phyloP scores from a whole-genome alignment of 2,329 filamentous ascomycete species.

The Phyllosticta citribraziliensis region DNA sequence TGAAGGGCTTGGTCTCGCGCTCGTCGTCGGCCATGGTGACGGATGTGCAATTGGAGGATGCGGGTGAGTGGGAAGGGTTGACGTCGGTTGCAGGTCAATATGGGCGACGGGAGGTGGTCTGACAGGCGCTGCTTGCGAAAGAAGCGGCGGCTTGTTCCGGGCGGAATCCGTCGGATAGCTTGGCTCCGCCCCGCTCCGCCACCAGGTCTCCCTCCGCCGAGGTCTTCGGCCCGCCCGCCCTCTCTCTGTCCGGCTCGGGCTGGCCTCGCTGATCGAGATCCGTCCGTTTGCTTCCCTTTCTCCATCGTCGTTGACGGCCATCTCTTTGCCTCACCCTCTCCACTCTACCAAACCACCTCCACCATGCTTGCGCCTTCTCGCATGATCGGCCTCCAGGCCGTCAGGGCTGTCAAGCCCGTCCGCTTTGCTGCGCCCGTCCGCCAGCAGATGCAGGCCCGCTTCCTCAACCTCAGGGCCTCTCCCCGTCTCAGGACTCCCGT shows the following conservation, averaged over 20 bases:
- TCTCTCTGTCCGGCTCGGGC: conserved; percentile 11
- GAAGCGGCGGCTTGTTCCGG: conserved; percentile 7
- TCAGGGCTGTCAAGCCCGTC: conserved; percentile 9
- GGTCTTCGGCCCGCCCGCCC: conserved; percentile 22
- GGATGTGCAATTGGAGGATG: conserved; percentile 26
- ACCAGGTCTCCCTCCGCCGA: conserved; percentile 4
- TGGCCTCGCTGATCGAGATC: not conserved
- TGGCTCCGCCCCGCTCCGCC: not conserved
- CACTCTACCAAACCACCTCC: conserved; percentile 18
- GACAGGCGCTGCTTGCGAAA: conserved; percentile 4
- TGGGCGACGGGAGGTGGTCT: conserved; percentile 6
- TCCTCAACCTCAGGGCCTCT: conserved; percentile 35
- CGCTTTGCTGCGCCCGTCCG: conserved; percentile 7
- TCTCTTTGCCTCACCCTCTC: conserved; percentile 17
- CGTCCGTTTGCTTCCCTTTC: not conserved
- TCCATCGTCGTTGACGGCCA: not conserved
- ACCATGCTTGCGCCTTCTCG: conserved; percentile 30
- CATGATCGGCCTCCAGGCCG: conserved; percentile 27
- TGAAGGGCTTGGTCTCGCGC: conserved; percentile 97
- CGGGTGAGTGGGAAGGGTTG: conserved; percentile 17
- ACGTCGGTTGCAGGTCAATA: conserved; percentile 18
- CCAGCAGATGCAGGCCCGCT: conserved; percentile 8
- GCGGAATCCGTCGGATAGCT: not conserved
- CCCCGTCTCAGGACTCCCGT: conserved; percentile 46
- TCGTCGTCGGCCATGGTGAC: conserved; percentile 86